These are phyloP conservation scores for Verticillium nubilum DNA, from an alignment of 2,329 filamentous ascomycete genomes.

Conservation along the genomic window DNA sequence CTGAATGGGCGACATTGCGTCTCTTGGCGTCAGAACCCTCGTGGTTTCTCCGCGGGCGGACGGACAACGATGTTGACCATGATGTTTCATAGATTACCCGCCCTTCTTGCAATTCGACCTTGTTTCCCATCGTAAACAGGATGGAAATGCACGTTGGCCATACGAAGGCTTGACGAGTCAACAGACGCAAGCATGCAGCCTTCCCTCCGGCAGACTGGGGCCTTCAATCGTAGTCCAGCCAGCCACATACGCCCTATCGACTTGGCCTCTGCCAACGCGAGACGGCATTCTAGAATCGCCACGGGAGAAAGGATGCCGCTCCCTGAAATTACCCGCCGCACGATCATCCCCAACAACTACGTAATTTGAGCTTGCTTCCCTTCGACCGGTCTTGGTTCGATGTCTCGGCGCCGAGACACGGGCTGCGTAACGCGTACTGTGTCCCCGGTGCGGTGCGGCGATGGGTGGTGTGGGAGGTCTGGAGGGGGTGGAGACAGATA, in stretches of 20 bases:
- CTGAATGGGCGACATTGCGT: neutral
- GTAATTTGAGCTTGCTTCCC: neutral
- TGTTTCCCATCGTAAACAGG: neutral
- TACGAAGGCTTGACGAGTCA: neutral
- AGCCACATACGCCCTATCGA: neutral
- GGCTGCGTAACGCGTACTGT: neutral
- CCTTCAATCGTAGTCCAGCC: neutral
- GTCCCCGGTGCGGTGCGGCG: neutral
- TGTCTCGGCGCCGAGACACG: neutral
- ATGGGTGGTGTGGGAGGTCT: neutral
- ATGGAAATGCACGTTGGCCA: neutral
- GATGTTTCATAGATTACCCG: neutral
- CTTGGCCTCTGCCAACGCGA: neutral
- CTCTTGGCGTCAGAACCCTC: neutral
- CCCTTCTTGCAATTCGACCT: neutral
- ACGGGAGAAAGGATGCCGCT: neutral
- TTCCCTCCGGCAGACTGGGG: neutral
- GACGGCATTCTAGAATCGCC: neutral
- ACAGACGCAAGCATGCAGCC: neutral
- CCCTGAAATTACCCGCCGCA: neutral
- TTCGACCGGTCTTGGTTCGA: neutral
- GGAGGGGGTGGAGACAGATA: neutral
- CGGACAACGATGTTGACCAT: neutral
- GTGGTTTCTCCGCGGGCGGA: neutral
- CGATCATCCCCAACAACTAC: neutral